These are phyloP conservation scores for Hyaloperonospora arabidopsidis DNA, from an alignment of 352 stramenopile species.

Conservation along the genomic window DNA sequence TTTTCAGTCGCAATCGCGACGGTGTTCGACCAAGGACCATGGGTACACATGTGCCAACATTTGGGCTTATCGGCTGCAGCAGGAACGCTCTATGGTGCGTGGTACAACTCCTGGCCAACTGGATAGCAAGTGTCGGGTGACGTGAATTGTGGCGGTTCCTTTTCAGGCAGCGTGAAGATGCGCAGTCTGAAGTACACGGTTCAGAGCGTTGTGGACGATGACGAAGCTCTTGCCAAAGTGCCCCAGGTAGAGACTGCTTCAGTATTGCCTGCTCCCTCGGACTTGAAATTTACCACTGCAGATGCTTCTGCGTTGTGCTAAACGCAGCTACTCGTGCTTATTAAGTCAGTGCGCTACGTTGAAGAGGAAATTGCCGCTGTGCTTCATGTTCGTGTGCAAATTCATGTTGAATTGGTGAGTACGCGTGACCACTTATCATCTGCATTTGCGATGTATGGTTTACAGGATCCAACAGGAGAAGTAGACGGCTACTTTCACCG, in stretches of 20 bases:
- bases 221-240: slow-evolving; percentile 48
- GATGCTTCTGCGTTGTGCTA: neutral
- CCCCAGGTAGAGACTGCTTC: slow-evolving; percentile 29
- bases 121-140: neutral
- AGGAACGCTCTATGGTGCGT: slow-evolving; percentile 62
- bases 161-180: slow-evolving; percentile 63
- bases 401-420: neutral
- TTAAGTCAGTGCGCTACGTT: slow-evolving; percentile 77
- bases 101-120: neutral
- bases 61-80: slow-evolving; percentile 36
- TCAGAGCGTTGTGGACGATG: slow-evolving; percentile 48
- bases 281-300: neutral
- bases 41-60: slow-evolving; percentile 74
- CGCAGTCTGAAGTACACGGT: slow-evolving; percentile 53
- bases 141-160: neutral
- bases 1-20: slow-evolving; percentile 47
- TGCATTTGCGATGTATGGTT: neutral
- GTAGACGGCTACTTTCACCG: slow-evolving; percentile 79
- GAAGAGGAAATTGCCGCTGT: slow-evolving; percentile 76
- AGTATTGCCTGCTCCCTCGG: neutral
- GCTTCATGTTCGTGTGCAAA: slow-evolving; percentile 39
- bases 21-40: slow-evolving; percentile 71
- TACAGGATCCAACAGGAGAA: slow-evolving; percentile 68
- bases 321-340: slow-evolving; percentile 52
- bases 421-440: neutral